These are phyloP conservation scores for Phytophthora palmivora DNA, from an alignment of 352 stramenopile genomes.

Conservation along the genomic window DNA sequence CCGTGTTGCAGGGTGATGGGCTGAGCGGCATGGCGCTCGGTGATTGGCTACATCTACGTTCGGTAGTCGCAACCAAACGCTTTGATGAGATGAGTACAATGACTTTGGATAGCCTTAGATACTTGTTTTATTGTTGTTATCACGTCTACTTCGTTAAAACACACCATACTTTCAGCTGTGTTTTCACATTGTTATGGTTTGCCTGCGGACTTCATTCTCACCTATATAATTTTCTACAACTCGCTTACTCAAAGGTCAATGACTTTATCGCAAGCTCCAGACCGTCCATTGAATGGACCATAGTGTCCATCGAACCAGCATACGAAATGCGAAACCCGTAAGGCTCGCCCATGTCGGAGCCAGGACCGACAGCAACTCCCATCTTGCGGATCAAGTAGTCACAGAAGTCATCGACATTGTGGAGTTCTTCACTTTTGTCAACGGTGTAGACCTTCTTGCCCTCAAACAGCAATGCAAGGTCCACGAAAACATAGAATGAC, in stretches of 20 bases:
- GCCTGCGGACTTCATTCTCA: too few relatives aligned
- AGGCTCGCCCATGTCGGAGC: too few relatives aligned
- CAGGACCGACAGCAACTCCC: too few relatives aligned
- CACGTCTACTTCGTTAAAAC: too few relatives aligned
- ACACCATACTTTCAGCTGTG: too few relatives aligned
- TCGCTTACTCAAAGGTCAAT: slow-evolving; percentile 17
- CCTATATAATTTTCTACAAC: neutral
- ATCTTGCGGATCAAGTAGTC: slow-evolving; percentile 96
- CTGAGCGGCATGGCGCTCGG: neutral
- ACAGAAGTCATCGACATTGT: slow-evolving; percentile 81
- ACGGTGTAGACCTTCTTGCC: slow-evolving; percentile 51
- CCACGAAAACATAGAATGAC: slow-evolving; percentile 97
- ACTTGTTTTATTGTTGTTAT: too few relatives aligned
- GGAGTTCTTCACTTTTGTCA: slow-evolving; percentile 37
- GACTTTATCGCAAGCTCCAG: slow-evolving; percentile 60
- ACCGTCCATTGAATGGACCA: slow-evolving; percentile 70
- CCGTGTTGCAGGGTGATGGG: neutral
- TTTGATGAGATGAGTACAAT: slow-evolving; percentile 1
- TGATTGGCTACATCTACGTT: slow-evolving; percentile 7
- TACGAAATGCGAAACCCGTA: too few relatives aligned
- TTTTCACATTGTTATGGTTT: too few relatives aligned
- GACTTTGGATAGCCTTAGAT: too few relatives aligned
- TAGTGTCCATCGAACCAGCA: slow-evolving; percentile 91
- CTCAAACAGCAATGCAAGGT: slow-evolving; percentile 82
- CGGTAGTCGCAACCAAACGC: neutral